Evolutionary conservation across 2,329 filamentous ascomycete genomes (phyloP).

Genomic region (Fusarium papillatum): DNA sequence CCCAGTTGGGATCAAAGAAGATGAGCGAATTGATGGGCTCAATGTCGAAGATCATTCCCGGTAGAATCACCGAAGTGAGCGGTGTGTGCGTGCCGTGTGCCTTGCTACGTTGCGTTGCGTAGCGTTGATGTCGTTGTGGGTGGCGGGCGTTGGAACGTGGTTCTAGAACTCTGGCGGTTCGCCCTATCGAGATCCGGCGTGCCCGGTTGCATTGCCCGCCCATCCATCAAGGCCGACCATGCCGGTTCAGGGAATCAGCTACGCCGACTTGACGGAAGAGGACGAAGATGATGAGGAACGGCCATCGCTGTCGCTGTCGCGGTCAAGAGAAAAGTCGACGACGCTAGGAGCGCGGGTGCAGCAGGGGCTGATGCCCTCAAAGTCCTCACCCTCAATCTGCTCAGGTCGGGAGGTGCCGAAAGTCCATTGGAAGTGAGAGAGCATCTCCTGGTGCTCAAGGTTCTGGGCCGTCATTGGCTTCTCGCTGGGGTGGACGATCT

Average conservation of each 20-base stretch:
- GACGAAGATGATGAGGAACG: constrained; percentile 33
- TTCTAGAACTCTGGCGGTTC: constrained; percentile 36
- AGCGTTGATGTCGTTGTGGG: constrained; percentile 7
- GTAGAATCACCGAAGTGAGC: neutral
- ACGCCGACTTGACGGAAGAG: constrained; percentile 34
- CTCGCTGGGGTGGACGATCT: constrained; percentile 57
- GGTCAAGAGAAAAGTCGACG: constrained; percentile 42
- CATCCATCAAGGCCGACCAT: constrained; percentile 35
- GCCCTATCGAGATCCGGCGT: constrained; percentile 28
- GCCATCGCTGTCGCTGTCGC: constrained; percentile 40
- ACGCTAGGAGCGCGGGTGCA: constrained; percentile 56
- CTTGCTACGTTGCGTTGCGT: constrained; percentile 9
- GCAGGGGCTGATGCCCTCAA: constrained; percentile 59
- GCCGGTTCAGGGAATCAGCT: constrained; percentile 37
- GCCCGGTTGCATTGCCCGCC: constrained; percentile 29
- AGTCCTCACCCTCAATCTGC: constrained; percentile 51
- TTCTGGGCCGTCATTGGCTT: constrained; percentile 60
- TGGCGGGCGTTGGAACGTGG: constrained; percentile 16
- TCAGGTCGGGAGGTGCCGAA: constrained; percentile 56
- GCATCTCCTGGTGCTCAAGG: constrained; percentile 61
- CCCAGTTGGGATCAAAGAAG: constrained; percentile 12
- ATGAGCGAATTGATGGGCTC: constrained; percentile 13
- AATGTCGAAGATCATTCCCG: constrained; percentile 18
- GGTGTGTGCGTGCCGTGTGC: constrained; percentile 13
- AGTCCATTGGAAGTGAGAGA: constrained; percentile 60